Conservation (phyloP, 2,329 filamentous ascomycete genomes). For the Botrytis tulipae region DNA sequence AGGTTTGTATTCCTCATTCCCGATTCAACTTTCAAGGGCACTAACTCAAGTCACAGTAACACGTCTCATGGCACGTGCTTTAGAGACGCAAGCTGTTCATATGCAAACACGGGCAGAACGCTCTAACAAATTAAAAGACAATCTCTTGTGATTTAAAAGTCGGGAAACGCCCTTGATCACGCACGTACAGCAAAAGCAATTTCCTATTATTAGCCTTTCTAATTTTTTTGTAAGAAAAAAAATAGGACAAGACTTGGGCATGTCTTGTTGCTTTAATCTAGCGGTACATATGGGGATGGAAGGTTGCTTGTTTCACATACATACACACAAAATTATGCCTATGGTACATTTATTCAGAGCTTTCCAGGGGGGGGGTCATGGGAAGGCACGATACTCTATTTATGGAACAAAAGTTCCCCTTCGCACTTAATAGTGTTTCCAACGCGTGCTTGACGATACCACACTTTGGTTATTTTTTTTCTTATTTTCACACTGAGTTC, state of each 20-base stretch:
- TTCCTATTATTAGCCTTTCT: not conserved
- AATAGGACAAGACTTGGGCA: not conserved
- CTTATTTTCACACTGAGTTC: not conserved
- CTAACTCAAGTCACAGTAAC: conserved; percentile 50
- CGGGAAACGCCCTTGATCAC: not conserved
- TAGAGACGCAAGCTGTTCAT: conserved; percentile 12
- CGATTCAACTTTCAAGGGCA: conserved; percentile 29
- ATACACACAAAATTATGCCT: not conserved
- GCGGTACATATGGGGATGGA: not conserved
- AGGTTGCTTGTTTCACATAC: conserved; percentile 2
- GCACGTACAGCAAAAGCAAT: not conserved
- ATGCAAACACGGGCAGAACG: conserved; percentile 3
- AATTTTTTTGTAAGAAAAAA: not conserved
- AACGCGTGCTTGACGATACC: not conserved
- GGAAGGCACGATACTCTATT: not conserved
- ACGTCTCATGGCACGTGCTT: conserved; percentile 60
- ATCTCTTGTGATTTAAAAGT: not conserved
- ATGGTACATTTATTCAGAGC: not conserved
- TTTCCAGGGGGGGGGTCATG: not conserved
- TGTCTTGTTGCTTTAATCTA: conserved; percentile 1
- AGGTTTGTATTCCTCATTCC: conserved; percentile 52
- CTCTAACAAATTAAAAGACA: not conserved
- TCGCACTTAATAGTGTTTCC: not conserved
- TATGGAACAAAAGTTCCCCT: not conserved
- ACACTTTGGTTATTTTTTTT: not conserved